These are phyloP conservation scores for Fraxinus xanthoxyloides DNA, from an alignment of 305 asterid genomes.

Conservation along the genomic window DNA sequence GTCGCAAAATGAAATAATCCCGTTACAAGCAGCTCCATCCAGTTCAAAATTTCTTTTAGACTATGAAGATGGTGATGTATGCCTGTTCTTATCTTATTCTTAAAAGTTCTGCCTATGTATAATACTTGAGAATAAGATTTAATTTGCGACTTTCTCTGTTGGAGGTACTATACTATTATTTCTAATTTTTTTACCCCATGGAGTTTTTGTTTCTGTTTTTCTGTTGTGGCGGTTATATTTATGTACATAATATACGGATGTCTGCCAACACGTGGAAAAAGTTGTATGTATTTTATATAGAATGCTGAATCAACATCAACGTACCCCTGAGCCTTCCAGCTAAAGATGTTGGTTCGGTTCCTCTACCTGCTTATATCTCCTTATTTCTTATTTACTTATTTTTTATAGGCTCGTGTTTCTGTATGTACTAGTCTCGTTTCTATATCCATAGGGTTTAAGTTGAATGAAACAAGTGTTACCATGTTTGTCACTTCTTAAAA, in stretches of 20 bases:
- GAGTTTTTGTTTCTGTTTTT: background rate
- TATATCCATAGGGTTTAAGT: background rate
- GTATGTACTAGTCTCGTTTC: background rate
- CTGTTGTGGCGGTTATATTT: background rate
- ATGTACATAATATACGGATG: background rate
- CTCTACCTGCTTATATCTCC: background rate
- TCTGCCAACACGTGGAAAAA: background rate
- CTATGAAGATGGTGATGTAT: background rate
- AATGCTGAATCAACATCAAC: background rate
- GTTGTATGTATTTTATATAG: background rate
- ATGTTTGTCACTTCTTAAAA: background rate
- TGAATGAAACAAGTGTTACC: background rate
- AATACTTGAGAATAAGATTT: background rate
- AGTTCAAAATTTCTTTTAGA: background rate
- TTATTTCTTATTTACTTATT: background rate
- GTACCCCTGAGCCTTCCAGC: background rate
- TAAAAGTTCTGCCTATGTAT: background rate
- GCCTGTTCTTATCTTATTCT: background rate
- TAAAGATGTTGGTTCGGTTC: background rate
- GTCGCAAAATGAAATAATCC: background rate
- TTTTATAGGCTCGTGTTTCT: background rate
- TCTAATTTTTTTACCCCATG: background rate
- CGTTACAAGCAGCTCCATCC: background rate
- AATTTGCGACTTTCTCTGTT: background rate
- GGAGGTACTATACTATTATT: background rate